Conservation (phyloP, 768 basidiomycete genomes). For the Naematelia encephala region DNA sequence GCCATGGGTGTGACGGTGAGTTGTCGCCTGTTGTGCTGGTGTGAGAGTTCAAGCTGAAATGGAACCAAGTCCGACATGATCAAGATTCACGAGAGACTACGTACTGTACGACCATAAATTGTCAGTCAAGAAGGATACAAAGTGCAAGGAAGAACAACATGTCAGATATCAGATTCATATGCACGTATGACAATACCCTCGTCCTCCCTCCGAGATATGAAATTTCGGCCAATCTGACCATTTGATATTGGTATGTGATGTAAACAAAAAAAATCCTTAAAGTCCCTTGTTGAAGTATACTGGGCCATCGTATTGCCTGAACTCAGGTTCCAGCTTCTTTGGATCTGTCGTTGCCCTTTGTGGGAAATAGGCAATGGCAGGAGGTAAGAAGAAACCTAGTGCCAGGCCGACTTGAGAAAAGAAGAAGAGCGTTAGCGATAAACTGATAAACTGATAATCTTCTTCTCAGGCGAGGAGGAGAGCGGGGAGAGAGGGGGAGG, state of each 20-base stretch:
- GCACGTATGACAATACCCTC: background rate
- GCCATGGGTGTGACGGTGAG: constrained; percentile 85
- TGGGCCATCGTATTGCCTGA: constrained; percentile 29
- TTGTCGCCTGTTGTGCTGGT: background rate
- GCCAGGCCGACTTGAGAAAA: constrained; percentile 45
- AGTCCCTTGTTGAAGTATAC: constrained; percentile 55
- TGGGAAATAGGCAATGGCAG: constrained; percentile 53
- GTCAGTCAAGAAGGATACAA: background rate
- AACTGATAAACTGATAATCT: background rate
- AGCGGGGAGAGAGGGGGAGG: background rate
- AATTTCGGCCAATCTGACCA: no score
- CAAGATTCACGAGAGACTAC: constrained; percentile 51
- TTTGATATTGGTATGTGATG: no score
- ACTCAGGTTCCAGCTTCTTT: constrained; percentile 48
- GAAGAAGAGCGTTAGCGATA: no score
- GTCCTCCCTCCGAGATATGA: no score
- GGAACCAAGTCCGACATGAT: constrained; percentile 66
- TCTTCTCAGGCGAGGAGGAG: background rate
- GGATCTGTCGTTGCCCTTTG: constrained; percentile 49
- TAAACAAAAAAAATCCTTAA: no score
- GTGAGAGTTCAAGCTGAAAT: background rate
- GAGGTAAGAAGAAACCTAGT: constrained; percentile 52
- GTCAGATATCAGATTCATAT: background rate
- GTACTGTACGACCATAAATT: constrained; percentile 8
- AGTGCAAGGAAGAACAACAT: background rate